Evolutionary conservation across 768 basidiomycete species (phyloP).

Genomic region (Suillus americanus): DNA sequence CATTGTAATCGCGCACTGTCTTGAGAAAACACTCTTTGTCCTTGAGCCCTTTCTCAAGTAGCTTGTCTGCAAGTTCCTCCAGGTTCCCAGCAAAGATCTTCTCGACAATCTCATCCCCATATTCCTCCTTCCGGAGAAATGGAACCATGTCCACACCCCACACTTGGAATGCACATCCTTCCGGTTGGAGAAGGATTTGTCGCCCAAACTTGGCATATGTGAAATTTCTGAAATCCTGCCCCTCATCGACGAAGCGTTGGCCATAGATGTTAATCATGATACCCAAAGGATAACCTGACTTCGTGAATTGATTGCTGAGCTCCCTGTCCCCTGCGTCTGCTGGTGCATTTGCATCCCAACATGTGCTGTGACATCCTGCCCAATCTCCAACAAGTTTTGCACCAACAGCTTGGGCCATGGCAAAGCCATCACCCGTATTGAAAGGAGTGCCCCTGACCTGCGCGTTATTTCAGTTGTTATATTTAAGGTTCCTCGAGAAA

Average conservation of each 20-base stretch:
- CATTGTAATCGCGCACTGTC: constrained; percentile 53
- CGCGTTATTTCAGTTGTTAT: not conserved
- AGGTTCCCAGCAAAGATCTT: constrained; percentile 48
- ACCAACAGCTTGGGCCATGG: constrained; percentile 48
- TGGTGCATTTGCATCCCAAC: constrained; percentile 67
- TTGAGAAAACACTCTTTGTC: constrained; percentile 40
- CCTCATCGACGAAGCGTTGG: constrained; percentile 68
- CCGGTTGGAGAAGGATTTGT: constrained; percentile 57
- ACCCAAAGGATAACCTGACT: constrained; percentile 72
- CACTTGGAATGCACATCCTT: constrained; percentile 62
- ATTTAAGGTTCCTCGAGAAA: not conserved
- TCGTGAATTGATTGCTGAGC: constrained; percentile 69
- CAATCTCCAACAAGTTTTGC: constrained; percentile 66
- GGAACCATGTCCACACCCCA: constrained; percentile 50
- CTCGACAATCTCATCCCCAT: constrained; percentile 59
- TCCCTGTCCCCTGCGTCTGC: constrained; percentile 50
- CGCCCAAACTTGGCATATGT: constrained; percentile 71
- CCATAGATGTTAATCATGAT: constrained; percentile 65
- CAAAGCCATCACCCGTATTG: constrained; percentile 67
- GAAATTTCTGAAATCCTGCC: constrained; percentile 69
- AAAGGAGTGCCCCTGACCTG: constrained; percentile 73
- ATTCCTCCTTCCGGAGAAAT: constrained; percentile 61
- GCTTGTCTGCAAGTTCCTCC: constrained; percentile 49
- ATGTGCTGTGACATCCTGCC: constrained; percentile 68
- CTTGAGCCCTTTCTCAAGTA: constrained; percentile 46